A percentile compares a stretch with the other conserved stretches of the same genome.
These are phyloP conservation scores for Aspergillus fijiensis DNA, from an alignment of 2,329 filamentous ascomycete species.

Conservation along the genomic window DNA sequence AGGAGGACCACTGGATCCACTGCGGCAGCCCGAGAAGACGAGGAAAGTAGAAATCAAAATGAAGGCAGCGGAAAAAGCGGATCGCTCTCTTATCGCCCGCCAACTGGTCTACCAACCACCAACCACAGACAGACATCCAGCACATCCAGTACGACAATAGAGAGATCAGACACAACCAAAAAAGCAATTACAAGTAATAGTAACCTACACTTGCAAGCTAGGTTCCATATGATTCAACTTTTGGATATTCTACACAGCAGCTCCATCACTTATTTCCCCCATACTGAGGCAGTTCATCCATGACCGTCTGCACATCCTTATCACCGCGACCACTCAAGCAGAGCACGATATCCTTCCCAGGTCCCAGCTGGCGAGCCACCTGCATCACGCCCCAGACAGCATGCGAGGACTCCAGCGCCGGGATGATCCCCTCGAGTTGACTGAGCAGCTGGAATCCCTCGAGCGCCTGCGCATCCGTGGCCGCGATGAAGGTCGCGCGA, in stretches of 20 bases:
- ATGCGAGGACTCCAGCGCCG: conserved; percentile 87
- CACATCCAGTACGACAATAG: too few relatives aligned
- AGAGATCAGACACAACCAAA: too few relatives aligned
- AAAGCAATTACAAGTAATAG: neutral
- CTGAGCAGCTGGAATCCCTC: conserved; percentile 77
- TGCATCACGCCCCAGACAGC: conserved; percentile 84
- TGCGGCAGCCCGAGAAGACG: neutral
- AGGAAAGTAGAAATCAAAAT: neutral
- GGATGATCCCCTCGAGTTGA: conserved; percentile 91
- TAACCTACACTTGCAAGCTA: too few relatives aligned
- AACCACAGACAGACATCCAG: too few relatives aligned
- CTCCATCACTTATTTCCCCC: conserved; percentile 76
- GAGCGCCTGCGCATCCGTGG: conserved; percentile 85
- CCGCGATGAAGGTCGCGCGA: conserved; percentile 80
- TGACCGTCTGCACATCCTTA: conserved; percentile 96
- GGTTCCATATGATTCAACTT: too few relatives aligned
- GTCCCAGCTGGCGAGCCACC: conserved; percentile 82
- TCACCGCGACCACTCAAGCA: conserved; percentile 89
- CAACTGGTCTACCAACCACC: neutral
- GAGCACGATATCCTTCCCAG: conserved; percentile 83
- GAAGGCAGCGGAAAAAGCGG: neutral
- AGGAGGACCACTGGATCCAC: neutral
- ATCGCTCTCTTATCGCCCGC: neutral
- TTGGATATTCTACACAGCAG: neutral
- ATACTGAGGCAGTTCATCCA: conserved; percentile 80